Evolutionary conservation across 2,329 filamentous ascomycete genomes (phyloP).

Genomic region (Biscogniauxia mediterranea): DNA sequence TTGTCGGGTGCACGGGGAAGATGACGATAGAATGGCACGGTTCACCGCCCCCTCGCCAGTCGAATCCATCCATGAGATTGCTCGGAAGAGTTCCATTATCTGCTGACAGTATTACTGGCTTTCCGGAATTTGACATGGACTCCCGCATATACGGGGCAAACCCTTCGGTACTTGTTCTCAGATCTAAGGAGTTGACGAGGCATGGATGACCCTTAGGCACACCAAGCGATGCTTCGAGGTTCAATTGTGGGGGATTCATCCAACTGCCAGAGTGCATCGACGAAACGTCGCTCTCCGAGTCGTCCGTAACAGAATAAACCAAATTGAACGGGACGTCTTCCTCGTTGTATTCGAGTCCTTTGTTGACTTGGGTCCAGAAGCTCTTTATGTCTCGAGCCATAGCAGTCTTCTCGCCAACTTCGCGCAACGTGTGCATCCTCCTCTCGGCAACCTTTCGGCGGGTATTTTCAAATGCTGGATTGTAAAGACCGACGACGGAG

Average conservation of each 20-base stretch:
- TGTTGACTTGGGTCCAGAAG: constrained; percentile 71
- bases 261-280: constrained; percentile 69
- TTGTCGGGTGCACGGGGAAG: constrained; percentile 76
- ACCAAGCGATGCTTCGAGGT: constrained; percentile 71
- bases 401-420: constrained; percentile 74
- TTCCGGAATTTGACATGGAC: constrained; percentile 64
- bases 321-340: constrained; percentile 74
- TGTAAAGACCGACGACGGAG: constrained; percentile 72
- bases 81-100: constrained; percentile 64
- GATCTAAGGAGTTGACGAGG: constrained; percentile 62
- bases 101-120: constrained; percentile 66
- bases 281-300: constrained; percentile 67
- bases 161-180: constrained; percentile 67
- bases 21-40: constrained; percentile 69
- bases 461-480: constrained; percentile 80
- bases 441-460: constrained; percentile 74
- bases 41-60: constrained; percentile 70
- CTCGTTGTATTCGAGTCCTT: constrained; percentile 71
- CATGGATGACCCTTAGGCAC: constrained; percentile 62
- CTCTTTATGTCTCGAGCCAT: constrained; percentile 68
- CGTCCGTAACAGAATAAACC: constrained; percentile 72
- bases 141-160: constrained; percentile 76
- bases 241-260: constrained; percentile 59
- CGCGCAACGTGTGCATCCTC: constrained; percentile 74
- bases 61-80: constrained; percentile 63